phyloP scores from a whole-genome alignment of 2,329 filamentous ascomycete species.

The Ascochyta lentis region DNA sequence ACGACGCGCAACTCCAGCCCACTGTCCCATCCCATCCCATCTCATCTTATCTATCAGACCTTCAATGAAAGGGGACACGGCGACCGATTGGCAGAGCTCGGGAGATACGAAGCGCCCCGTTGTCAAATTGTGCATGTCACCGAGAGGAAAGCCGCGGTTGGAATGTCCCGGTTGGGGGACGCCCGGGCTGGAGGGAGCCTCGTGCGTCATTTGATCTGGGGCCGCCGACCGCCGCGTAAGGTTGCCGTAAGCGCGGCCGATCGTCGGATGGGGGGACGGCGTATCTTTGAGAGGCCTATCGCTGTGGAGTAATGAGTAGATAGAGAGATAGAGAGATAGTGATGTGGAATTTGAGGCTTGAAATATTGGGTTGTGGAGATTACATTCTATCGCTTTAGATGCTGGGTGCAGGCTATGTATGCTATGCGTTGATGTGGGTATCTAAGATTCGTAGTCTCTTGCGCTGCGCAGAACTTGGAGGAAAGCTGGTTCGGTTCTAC shows the following conservation, averaged over 20 bases:
- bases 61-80: too few species aligned
- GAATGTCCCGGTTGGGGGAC: too few species aligned
- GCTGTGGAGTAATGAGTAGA: too few species aligned
- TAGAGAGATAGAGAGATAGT: background rate
- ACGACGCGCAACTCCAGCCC: too few species aligned
- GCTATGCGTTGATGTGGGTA: background rate
- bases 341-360: background rate
- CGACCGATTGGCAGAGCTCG: too few species aligned
- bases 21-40: too few species aligned
- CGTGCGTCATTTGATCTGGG: constrained; percentile 18
- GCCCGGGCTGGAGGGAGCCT: background rate
- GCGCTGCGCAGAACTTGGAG: background rate
- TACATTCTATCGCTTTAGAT: background rate
- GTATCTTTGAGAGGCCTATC: background rate
- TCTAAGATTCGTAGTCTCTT: background rate
- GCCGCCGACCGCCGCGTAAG: background rate
- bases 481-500: background rate
- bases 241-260: constrained; percentile 10
- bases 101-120: too few species aligned
- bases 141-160: too few species aligned
- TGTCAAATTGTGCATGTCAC: too few species aligned
- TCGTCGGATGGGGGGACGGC: constrained; percentile 10
- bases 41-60: too few species aligned
- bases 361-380: too few species aligned
- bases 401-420: background rate